A percentile compares a stretch with the other conserved stretches of the same genome.
phyloP scores from a whole-genome alignment of 208 protist genomes.

The Leishmania turanica region DNA sequence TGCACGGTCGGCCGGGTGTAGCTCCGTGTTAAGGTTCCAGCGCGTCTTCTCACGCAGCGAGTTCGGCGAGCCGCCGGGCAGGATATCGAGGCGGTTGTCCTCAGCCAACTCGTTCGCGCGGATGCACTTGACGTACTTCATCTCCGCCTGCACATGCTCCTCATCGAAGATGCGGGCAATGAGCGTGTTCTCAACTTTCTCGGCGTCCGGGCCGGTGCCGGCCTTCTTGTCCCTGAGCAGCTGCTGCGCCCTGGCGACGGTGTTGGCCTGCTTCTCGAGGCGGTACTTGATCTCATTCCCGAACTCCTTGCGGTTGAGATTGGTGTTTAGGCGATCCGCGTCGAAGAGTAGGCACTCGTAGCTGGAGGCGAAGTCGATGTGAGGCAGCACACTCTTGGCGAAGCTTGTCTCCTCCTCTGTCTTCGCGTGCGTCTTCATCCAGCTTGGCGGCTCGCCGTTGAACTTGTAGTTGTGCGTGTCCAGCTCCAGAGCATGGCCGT shows the following conservation, averaged over 20 bases:
- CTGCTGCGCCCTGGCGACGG: constrained; percentile 83
- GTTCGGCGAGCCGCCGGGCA: constrained; percentile 84
- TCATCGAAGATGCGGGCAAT: constrained; percentile 89
- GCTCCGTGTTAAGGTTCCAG: constrained; percentile 87
- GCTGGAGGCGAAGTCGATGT: constrained; percentile 84
- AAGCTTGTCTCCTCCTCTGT: constrained; percentile 85
- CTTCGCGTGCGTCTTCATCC: constrained; percentile 72
- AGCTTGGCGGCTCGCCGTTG: constrained; percentile 73
- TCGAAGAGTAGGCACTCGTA: constrained; percentile 88
- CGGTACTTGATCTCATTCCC: constrained; percentile 85
- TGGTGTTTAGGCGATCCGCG: constrained; percentile 76
- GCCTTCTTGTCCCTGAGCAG: constrained; percentile 68
- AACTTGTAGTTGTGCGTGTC: constrained; percentile 90
- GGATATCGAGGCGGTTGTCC: constrained; percentile 89
- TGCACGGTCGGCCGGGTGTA: constrained; percentile 76
- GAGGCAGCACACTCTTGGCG: constrained; percentile 72
- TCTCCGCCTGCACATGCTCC: constrained; percentile 90
- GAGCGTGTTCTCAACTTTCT: constrained; percentile 71
- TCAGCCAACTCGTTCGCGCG: constrained; percentile 87
- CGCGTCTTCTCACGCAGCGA: constrained; percentile 89
- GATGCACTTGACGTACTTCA: constrained; percentile 92
- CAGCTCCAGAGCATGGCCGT: constrained; percentile 83
- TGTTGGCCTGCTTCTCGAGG: constrained; percentile 89
- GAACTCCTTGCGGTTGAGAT: constrained; percentile 89
- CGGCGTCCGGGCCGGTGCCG: constrained; percentile 31